Evolutionary conservation across 495 filamentous ascomycete genomes (phyloP).

Genomic region (Oidiodendron maius): DNA sequence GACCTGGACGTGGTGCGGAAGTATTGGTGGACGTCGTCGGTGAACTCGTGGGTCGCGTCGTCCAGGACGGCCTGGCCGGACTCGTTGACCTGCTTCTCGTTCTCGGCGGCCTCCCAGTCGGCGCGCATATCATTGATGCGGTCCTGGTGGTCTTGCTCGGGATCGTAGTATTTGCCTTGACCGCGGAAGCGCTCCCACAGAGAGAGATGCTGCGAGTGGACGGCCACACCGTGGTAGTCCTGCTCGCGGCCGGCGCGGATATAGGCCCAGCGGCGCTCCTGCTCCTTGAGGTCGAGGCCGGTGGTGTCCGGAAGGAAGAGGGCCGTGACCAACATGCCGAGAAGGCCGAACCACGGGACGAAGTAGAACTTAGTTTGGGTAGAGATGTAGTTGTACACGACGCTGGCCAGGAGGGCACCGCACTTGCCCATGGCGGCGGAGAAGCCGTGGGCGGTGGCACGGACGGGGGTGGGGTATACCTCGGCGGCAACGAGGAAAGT

Average conservation of each 20-base stretch:
- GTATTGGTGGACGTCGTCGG: constrained; percentile 11
- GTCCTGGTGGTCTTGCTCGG: constrained; percentile 67
- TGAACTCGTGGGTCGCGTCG: constrained; percentile 18
- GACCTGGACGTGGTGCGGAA: background rate
- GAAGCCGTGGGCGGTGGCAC: constrained; percentile 86
- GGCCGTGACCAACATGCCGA: constrained; percentile 67
- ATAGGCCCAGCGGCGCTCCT: constrained; percentile 81
- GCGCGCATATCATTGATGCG: constrained; percentile 74
- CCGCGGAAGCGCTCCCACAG: constrained; percentile 71
- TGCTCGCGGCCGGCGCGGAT: constrained; percentile 65
- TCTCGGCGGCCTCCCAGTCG: constrained; percentile 57
- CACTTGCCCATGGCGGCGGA: constrained; percentile 78
- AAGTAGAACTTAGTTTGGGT: constrained; percentile 75
- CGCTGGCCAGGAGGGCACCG: constrained; percentile 75
- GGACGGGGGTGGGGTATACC: constrained; percentile 83
- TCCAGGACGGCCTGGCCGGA: constrained; percentile 1
- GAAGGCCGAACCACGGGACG: constrained; percentile 87
- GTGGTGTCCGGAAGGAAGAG: constrained; percentile 90
- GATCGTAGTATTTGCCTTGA: constrained; percentile 69
- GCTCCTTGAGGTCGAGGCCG: constrained; percentile 87
- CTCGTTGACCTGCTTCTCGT: constrained; percentile 3
- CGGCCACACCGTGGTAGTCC: constrained; percentile 84
- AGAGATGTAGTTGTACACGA: constrained; percentile 86
- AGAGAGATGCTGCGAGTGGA: constrained; percentile 80
- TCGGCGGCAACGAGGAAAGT: constrained; percentile 91